Evolutionary conservation across 768 basidiomycete genomes (phyloP), one percentile per base, ranked within the genome.

Genomic region (Amanita exitialis): DNA sequence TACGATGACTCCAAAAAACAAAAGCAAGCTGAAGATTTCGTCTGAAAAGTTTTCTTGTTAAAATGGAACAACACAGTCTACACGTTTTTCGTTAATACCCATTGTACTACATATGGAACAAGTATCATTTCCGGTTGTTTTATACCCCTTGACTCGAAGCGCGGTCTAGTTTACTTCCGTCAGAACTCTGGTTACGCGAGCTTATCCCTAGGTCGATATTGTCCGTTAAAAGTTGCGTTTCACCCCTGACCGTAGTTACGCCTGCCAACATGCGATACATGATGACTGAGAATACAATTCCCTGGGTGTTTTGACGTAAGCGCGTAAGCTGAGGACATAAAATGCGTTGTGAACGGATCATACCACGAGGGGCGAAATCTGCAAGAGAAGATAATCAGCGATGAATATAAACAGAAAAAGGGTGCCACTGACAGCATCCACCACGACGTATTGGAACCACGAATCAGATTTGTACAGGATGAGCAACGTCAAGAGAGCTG

Each of bases 401-500:
- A 13, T n/a, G n/a, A 44, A 44, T 3, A 27, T 2, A 47, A 36
- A 37, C 9, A 47, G 15, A 18, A 46, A 18, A 35, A 10, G 28
- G 12, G 30, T 2, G 13, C 13, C 16, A 61, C 64, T 55, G 43
- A 67, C 66, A 6, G 64, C 60, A 51, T 68, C 65, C 10, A 68
- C 54, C 23, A 66, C 48, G 25, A 67, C 54, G 45, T 66, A 65
- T 51, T 68, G 64, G 47, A 62, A 62, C 62, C 62, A 67, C 9
- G 61, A 62, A 38, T 59, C 59, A 15, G 61, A 47, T 51, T 56
- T 56, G 53, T 64, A 67, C 23, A 65, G 46, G 28, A 65, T 54
- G 7, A 67, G 59, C 18, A 69, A 55, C 16, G 54, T 52, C n/a
- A 65, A 54, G 12, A 70, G 57, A 12, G 63, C 60, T 27, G 57